Conservation (phyloP, 73 alveolate genomes). For the Paramecium caudatum region DNA sequence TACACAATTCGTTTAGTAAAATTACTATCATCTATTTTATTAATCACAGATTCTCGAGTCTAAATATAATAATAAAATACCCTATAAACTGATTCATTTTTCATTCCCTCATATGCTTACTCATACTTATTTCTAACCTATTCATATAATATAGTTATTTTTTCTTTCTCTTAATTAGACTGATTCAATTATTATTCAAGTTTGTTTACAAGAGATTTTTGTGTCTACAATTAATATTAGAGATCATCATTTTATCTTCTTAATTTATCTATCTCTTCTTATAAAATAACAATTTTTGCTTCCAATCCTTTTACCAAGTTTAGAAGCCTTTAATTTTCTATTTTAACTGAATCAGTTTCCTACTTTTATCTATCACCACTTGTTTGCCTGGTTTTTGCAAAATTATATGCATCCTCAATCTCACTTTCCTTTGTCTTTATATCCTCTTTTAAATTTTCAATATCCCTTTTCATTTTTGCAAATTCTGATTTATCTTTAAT, state of each 20-base stretch:
- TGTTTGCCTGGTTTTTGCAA: neutral
- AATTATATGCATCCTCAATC: slow-evolving; percentile 6
- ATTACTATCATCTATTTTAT: slow-evolving; percentile 19
- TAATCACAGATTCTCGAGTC: slow-evolving; percentile 27
- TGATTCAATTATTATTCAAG: neutral
- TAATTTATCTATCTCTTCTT: slow-evolving; percentile 40
- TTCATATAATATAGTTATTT: neutral
- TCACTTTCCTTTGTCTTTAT: neutral
- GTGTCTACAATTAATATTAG: neutral
- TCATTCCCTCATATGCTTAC: slow-evolving; percentile 48
- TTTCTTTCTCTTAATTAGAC: neutral
- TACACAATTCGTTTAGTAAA: slow-evolving; percentile 8
- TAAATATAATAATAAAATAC: neutral
- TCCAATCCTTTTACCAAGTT: slow-evolving; percentile 14
- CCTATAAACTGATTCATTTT: slow-evolving; percentile 12
- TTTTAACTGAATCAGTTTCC: neutral
- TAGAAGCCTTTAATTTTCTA: neutral
- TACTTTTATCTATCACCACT: neutral
- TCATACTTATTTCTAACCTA: neutral
- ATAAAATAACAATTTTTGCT: neutral
- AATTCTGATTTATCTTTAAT: neutral
- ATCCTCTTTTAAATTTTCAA: slow-evolving; percentile 15
- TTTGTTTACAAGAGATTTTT: neutral
- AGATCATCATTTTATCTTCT: slow-evolving; percentile 29
- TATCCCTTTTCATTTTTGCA: neutral